These are phyloP conservation scores for Clarireedia homoeocarpa DNA, from an alignment of 2,329 filamentous ascomycete species.

Conservation along the genomic window DNA sequence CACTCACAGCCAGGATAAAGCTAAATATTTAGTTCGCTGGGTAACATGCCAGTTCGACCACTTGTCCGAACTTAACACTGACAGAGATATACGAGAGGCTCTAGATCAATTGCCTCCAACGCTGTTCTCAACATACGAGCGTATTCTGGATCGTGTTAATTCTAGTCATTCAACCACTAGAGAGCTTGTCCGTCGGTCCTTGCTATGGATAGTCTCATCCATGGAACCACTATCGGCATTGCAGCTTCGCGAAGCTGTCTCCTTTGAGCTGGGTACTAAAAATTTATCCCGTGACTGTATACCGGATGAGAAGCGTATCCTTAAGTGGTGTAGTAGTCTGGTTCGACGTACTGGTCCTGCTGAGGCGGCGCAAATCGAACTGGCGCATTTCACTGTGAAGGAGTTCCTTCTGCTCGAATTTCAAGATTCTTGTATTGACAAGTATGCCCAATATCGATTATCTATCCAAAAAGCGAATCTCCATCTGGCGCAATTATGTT, in stretches of 20 bases:
- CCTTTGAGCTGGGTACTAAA: conserved; percentile 6
- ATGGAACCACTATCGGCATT: neutral
- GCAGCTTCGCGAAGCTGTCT: conserved; percentile 14
- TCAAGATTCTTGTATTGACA: neutral
- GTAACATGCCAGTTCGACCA: conserved; percentile 15
- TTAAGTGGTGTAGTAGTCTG: conserved; percentile 22
- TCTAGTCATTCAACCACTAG: conserved; percentile 14
- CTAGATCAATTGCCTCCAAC: conserved; percentile 15
- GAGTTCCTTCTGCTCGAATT: conserved; percentile 16
- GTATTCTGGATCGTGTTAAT: conserved; percentile 24
- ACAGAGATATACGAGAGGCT: conserved; percentile 13
- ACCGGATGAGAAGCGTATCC: conserved; percentile 14
- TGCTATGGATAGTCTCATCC: conserved; percentile 14
- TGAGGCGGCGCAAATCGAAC: conserved; percentile 10
- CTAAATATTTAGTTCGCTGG: conserved; percentile 11
- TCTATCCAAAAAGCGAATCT: neutral
- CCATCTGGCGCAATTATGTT: neutral
- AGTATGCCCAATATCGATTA: neutral
- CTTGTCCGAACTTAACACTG: conserved; percentile 14
- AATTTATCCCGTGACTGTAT: conserved; percentile 14
- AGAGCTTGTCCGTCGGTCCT: conserved; percentile 14
- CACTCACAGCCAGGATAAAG: neutral
- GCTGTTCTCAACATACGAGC: conserved; percentile 22
- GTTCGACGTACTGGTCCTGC: conserved; percentile 10
- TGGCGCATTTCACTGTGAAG: conserved; percentile 25